Percentiles rank a stretch among this genome's conserved stretches.
Conservation (phyloP, 176 grass and related monocot genomes). For the Pontederia crassipes region DNA sequence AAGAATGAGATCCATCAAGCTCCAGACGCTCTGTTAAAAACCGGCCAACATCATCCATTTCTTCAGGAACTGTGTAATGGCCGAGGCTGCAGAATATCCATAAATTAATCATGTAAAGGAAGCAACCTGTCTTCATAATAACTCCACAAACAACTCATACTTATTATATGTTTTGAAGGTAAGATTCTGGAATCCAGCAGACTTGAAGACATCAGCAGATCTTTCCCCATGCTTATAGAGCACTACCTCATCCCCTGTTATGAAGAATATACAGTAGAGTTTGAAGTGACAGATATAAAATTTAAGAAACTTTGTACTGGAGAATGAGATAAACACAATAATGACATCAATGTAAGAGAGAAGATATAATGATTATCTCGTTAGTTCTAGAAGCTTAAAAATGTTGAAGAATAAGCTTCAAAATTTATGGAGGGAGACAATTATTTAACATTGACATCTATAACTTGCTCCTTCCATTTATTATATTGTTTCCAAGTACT, state of each 20-base stretch:
- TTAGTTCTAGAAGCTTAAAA: no score
- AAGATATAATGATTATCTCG: no score
- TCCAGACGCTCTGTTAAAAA: slow-evolving; percentile 50
- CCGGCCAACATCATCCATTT: slow-evolving; percentile 93
- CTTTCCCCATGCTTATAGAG: slow-evolving; percentile 74
- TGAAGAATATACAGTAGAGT: not conserved
- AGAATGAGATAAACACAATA: not conserved
- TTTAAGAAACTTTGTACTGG: not conserved
- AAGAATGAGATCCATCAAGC: slow-evolving; percentile 38
- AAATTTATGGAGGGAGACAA: no score
- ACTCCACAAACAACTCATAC: slow-evolving; percentile 25
- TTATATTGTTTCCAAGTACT: no score
- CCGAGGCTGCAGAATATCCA: slow-evolving; percentile 54
- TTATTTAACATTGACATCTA: no score
- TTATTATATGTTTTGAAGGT: slow-evolving; percentile 77
- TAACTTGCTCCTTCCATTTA: no score
- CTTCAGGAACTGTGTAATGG: slow-evolving; percentile 88
- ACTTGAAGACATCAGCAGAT: slow-evolving; percentile 62
- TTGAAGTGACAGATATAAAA: not conserved
- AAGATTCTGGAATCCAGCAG: slow-evolving; percentile 65
- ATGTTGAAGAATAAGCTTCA: no score
- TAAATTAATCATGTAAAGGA: not conserved
- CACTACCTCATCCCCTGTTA: slow-evolving; percentile 84
- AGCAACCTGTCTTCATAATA: not conserved
- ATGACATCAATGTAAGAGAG: no score